Conservation (phyloP, 1,139 yeast species). For the Blastobotrys petasosporus region DNA sequence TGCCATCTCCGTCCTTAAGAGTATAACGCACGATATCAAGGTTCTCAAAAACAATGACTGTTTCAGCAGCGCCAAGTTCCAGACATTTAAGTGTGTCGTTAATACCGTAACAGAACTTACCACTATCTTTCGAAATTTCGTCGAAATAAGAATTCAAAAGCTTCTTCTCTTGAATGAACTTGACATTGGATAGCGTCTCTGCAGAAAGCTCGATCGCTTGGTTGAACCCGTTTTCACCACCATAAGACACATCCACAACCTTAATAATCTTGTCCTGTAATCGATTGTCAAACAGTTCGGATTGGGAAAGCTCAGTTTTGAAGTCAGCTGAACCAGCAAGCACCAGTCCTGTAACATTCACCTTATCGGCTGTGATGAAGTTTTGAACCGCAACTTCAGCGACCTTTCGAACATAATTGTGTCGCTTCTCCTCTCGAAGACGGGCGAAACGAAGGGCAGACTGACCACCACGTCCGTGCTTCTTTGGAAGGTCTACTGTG, state of each 20-base stretch:
- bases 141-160: conserved; percentile 86
- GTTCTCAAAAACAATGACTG: conserved; percentile 85
- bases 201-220: conserved; percentile 97
- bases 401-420: conserved; percentile 94
- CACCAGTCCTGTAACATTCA: conserved; percentile 87
- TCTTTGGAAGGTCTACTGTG: conserved; percentile 95
- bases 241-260: conserved; percentile 94
- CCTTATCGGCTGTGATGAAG: conserved; percentile 88
- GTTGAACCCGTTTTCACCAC: conserved; percentile 98
- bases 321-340: conserved; percentile 99
- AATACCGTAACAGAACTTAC: conserved; percentile 95
- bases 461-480: conserved; percentile 99
- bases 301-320: conserved; percentile 86
- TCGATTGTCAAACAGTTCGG: conserved; percentile 89
- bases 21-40: conserved; percentile 79
- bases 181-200: conserved; percentile 92
- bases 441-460: conserved; percentile 98
- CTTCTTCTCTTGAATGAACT: conserved; percentile 97
- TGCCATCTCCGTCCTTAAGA: conserved; percentile 77
- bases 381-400: conserved; percentile 98
- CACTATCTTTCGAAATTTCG: conserved; percentile 94
- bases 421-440: conserved; percentile 98
- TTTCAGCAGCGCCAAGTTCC: conserved; percentile 94
- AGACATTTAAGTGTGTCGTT: conserved; percentile 94
- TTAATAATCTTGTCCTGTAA: conserved; percentile 81